Evolutionary conservation across 2,329 filamentous ascomycete species (phyloP), one percentile per base, ranked within the genome.

Genomic region (Tetracladium maxilliforme): DNA sequence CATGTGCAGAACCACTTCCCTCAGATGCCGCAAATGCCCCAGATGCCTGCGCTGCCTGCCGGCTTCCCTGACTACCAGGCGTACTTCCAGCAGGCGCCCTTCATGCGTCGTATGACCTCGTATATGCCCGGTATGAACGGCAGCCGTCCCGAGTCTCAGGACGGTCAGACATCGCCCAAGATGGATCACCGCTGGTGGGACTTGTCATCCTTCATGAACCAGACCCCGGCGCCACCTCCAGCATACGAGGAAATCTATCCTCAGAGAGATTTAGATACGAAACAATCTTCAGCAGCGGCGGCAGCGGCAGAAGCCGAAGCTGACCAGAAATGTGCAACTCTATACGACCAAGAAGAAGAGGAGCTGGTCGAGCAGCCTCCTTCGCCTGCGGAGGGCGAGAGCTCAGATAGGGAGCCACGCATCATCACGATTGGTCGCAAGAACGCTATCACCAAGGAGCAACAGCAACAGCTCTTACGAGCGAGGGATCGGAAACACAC

Each of bases 241-340:
- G 68, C 81, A 0, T 90, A 90, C 35, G 73, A 84, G 26, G 81
- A 86, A 23, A 67, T 90, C 15, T 90, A 72, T 44, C 80, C 78
- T 3, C 48, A 56, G 26, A 39, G 38, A 17, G 54, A 60, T 22
- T 33, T 59, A 10, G 64, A 73, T 28, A 51, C 49, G 14, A 75
- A 77, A 45, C 60, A 66, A 37, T 52, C 60, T 11, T 64, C 66
- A n/a, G 67, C 64, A 2, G 56, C 59, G 7, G 56, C 57, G 26
- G 71, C 70, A 4, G 63, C 64, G 2, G 62, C 58, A 10, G 70
- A 76, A 15, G 59, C 58, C 3, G 58, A 66, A 28, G 66, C 67
- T 5, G 69, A 75, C 36, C 48, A 51, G 19, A 73, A 72, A 41
- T 74, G 64, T 32, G 47, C 60, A 4, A 36, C 52, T 6, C 37